Base-by-base conservation (phyloP, 352 stramenopile genomes). In the Globisporangium paddicum region DNA sequence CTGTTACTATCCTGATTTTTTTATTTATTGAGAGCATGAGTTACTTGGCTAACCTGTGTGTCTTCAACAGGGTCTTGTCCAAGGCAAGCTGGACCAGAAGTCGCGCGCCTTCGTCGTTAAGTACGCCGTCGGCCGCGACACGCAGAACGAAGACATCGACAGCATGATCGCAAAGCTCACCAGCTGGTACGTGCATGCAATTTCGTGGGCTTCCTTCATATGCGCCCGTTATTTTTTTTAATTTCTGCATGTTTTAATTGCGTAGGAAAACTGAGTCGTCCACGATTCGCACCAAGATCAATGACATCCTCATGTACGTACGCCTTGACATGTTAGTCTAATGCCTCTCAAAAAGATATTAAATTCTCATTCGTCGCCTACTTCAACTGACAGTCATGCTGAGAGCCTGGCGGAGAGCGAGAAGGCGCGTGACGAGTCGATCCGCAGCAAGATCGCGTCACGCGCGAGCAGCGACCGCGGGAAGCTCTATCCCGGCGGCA, bases 81-180 rank as follows among this genome's bases (percentile, higher is more conserved):
- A 96, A 75, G 90, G 86, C 64, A 96, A 97, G 52, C 64, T 97
- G 60, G 84, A 97, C 61, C 89, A 97, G 52, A 94, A 95, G 63
- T 87, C 71, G 38, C 69, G 83, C 25, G 71, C 71, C 18, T 84
- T 95, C 16, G 72, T 91, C 35, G 81, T 95, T 51, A 96, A 95
- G 61, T 95, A 93, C 63, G 87, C 87, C 0, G 81, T 96, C 18
- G 89, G 85, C n/a, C 83, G 90, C 19, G 90, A 97, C 62, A 93
- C 90, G 11, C 77, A 87, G 57, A 56, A 87, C 60, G 77, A 82
- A 11, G 87, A 96, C 63, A 86, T 97, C 54, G 85, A 89, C 41
- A 72, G 64, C 42, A 96, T 97, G 87, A 96, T 95, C 44, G 62
- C 85, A 41, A 96, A 95, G 67, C 82, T 97, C 28, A 77, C 58